Base-by-base conservation (phyloP, 768 basidiomycete species). In the Inosperma sp. region DNA sequence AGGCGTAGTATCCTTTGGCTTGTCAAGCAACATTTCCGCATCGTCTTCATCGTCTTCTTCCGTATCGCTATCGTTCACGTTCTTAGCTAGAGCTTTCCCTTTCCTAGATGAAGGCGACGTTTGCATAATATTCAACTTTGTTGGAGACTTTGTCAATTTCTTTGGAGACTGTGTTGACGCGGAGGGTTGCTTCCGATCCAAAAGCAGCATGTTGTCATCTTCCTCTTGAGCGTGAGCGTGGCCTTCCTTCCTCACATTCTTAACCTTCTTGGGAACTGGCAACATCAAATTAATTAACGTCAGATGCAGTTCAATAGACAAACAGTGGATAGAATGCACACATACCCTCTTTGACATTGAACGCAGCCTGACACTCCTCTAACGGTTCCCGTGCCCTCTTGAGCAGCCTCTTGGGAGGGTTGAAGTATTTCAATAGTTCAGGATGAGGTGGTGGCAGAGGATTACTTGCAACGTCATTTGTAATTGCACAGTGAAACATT, bases 371-470 rank as follows among this genome's bases (percentile, higher is more conserved):
- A 58, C 84, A 85, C 17, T 78, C 73, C 51, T 84, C 79, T 17
- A 86, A 70, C 0, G 82, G 71, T 1, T 71, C 66, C 35, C 68
- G 67, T 0, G 87, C 77, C 10, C 77, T 73, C 61, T 88, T 87
- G 12, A 86, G 66, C 1, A 88, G 80, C 26, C 73, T 75, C 26
- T 70, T 76, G 0, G 94, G 94, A 4, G 90, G 82, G 9, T 90
- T 72, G 58, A 96, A 84, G 67, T 88, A 98, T 62, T 87, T 92
- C 23, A 79, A 70, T 1, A 96, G 73, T 49, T 90, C 89, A 2
- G 84, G 85, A 66, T 96, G 92, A 1, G 91, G 88, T 2, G 89
- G 88, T 1, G 88, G 84, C 7, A 95, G 75, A 0, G 92, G 91
- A 49, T 90, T 74, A 6, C 73, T 73, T 17, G 73, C 66, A n/a